Base-by-base conservation (phyloP, 352 stramenopile genomes). In the Halophytophthora batemanensis region DNA sequence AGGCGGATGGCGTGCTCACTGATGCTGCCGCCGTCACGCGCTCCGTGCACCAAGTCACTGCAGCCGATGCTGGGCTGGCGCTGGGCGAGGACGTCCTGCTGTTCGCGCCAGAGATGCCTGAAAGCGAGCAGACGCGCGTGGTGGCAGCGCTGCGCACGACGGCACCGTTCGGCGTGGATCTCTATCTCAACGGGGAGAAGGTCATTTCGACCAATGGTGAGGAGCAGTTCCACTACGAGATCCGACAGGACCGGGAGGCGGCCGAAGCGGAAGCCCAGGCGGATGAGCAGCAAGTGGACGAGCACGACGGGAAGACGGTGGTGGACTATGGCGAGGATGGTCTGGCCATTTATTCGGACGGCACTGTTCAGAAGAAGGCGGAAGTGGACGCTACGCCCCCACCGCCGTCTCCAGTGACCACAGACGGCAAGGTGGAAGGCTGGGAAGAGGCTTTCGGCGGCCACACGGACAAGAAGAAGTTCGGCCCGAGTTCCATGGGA, bases 311-410 rank as follows among this genome's bases (percentile, higher is more conserved):
- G 15, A 97, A 97, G 61, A 86, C 96, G 59, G 93, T 98, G 49
- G 90, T 96, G 2, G 96, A 98, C 57, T 99, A 99, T 54, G 97
- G 95, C 61, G 96, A 99, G 66, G 96, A 99, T 70, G 96, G 96
- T 35, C 72, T 98, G 1, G 96, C 96, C 13, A 98, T 98, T 58
- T 99, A 98, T 58, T 86, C 86, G 1, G 96, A 98, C 70, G 96
- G 96, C 34, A 96, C 90, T 49, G 77, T 81, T 40, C 76, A 93
- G 64, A 77, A 84, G 50, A 85, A 81, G 36, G 64, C 73, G 33
- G 66, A 77, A 36, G 25, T 10, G 25, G 25, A 31, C n/a, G 34
- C 61, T 1, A 21, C 57, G n/a, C 22, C 40, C 31, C 47, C 57
- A 5, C 63, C 48, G 28, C 45, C 50, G 6, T 39, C 55, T 6